Evolutionary conservation across 23 red algal genomes (phyloP).

Genomic region (Rhodosorus marinus): DNA sequence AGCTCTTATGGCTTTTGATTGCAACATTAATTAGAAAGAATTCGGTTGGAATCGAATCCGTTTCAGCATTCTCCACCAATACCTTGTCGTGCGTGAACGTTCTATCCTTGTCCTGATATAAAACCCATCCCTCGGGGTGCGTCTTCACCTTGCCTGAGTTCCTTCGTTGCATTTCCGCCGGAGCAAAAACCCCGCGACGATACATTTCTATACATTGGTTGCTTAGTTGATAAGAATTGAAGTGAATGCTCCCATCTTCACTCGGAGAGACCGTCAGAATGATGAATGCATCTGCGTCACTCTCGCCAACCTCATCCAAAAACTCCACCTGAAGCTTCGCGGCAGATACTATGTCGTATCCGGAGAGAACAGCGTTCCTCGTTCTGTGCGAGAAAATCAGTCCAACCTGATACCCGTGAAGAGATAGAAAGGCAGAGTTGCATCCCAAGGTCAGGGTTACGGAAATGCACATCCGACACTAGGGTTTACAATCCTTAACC

Average conservation of each 20-base stretch:
- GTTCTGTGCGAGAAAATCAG: conserved; percentile 52
- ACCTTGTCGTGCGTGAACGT: conserved; percentile 52
- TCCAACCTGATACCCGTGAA: conserved; percentile 37
- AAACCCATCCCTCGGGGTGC: conserved; percentile 61
- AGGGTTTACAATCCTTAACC: too few species aligned
- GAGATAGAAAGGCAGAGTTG: too few species aligned
- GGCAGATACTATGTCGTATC: conserved; percentile 36
- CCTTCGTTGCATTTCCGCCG: conserved; percentile 28
- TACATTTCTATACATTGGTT: conserved; percentile 67
- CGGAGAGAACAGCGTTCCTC: conserved; percentile 58
- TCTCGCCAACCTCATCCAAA: conserved; percentile 6
- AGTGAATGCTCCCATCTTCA: conserved; percentile 45
- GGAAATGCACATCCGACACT: too few species aligned
- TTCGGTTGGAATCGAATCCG: conserved; percentile 47
- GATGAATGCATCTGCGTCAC: conserved; percentile 49
- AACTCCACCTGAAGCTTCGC: conserved; percentile 21
- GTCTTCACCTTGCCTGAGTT: conserved; percentile 44
- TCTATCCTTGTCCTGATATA: conserved; percentile 27
- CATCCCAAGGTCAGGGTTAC: too few species aligned
- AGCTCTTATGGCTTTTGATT: conserved; percentile 58
- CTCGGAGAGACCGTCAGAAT: conserved; percentile 49
- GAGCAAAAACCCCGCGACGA: conserved; percentile 38
- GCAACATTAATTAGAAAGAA: conserved; percentile 85
- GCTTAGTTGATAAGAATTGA: conserved; percentile 92
- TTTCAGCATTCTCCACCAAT: conserved; percentile 64